Evolutionary conservation across 148 eudicot species (phyloP).

Genomic region (Persicaria tinctoria): DNA sequence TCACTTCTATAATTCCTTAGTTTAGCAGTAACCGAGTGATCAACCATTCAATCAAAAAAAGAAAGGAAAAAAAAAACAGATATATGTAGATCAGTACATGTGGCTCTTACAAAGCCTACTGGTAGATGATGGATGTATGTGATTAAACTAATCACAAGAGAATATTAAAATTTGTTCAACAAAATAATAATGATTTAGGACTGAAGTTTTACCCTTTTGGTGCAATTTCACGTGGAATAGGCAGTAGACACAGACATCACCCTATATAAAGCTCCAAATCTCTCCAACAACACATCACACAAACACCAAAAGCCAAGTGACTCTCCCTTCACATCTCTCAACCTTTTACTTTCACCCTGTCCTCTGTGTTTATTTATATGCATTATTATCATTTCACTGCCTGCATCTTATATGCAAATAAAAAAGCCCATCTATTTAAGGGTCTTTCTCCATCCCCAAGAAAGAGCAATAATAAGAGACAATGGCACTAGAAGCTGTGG

Average conservation of each 20-base stretch:
- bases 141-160: neutral
- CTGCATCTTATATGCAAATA: neutral
- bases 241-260: constrained; percentile 3
- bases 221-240: constrained; percentile 12
- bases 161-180: neutral
- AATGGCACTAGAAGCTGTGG: constrained; percentile 20
- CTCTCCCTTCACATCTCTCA: neutral
- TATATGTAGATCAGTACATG: neutral
- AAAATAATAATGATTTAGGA: neutral
- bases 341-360: neutral
- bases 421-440: neutral
- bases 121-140: neutral
- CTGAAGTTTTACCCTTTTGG: neutral
- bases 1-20: too few relatives aligned
- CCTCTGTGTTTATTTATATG: neutral
- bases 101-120: neutral
- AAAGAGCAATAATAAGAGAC: neutral
- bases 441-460: constrained; percentile 7
- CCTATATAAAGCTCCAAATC: constrained; percentile 6
- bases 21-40: too few relatives aligned
- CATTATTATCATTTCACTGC: constrained; percentile 1
- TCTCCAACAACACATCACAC: neutral
- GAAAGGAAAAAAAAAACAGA: neutral
- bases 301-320: neutral
- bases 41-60: too few relatives aligned